phyloP scores from a whole-genome alignment of 2,329 filamentous ascomycete species.

The Epichloe aotearoae region DNA sequence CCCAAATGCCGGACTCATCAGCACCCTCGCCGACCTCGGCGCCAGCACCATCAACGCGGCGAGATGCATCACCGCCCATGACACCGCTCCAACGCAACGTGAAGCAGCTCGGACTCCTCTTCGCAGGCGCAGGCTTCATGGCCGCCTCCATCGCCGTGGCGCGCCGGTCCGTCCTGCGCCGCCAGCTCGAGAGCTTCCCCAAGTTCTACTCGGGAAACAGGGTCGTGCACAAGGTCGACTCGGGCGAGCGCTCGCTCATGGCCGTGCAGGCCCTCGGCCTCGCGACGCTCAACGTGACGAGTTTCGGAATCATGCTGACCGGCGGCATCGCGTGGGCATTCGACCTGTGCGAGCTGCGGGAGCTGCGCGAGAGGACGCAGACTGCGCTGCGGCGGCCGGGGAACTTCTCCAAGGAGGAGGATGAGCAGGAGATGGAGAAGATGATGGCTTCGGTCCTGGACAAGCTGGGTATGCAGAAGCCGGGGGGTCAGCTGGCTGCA shows the following conservation, averaged over 20 bases:
- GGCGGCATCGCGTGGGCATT: constrained; percentile 67
- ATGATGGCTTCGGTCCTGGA: constrained; percentile 47
- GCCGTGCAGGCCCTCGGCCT: constrained; percentile 74
- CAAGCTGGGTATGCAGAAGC: constrained; percentile 25
- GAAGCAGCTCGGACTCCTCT: constrained; percentile 56
- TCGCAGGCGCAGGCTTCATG: constrained; percentile 65
- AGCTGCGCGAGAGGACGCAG: constrained; percentile 43
- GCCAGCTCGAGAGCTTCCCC: constrained; percentile 48
- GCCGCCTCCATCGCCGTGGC: constrained; percentile 58
- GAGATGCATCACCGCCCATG: constrained; percentile 20
- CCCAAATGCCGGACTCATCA: constrained; percentile 1
- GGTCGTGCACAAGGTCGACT: constrained; percentile 13
- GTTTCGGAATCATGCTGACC: constrained; percentile 58
- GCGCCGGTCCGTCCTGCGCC: constrained; percentile 53
- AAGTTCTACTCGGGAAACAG: constrained; percentile 57
- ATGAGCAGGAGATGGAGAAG: constrained; percentile 48
- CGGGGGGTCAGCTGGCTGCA: background rate
- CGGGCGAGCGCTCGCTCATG: constrained; percentile 36
- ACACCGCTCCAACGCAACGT: constrained; percentile 30
- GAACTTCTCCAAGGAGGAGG: constrained; percentile 28
- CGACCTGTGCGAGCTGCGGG: constrained; percentile 58
- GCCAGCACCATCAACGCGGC: constrained; percentile 4
- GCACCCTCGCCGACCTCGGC: constrained; percentile 8
- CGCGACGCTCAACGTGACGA: constrained; percentile 74
- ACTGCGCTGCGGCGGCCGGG: constrained; percentile 24